Conservation (phyloP, 2,329 filamentous ascomycete genomes). For the Aspergillus unguis region DNA sequence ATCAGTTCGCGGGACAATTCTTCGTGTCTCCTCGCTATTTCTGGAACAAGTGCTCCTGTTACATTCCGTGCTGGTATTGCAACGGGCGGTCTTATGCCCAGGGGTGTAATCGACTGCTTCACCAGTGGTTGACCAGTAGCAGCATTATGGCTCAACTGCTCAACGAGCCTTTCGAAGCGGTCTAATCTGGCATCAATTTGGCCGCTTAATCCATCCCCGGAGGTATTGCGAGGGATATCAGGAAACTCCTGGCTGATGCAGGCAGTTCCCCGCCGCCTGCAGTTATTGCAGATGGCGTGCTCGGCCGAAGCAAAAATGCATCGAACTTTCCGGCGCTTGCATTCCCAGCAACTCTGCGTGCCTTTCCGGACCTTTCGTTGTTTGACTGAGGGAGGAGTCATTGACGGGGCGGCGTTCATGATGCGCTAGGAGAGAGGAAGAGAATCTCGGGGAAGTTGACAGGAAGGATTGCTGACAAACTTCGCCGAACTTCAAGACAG, state of each 20-base stretch:
- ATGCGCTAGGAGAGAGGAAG: background rate
- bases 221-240: slow-evolving; percentile 28
- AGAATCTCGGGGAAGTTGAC: background rate
- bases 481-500: background rate
- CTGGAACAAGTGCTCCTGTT: too few relatives aligned
- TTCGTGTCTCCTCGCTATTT: background rate
- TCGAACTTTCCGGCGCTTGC: slow-evolving; percentile 31
- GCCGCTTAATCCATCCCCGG: slow-evolving; percentile 10
- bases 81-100: background rate
- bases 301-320: slow-evolving; percentile 26
- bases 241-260: slow-evolving; percentile 51
- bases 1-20: background rate
- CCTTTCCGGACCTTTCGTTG: slow-evolving; percentile 34
- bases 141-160: background rate
- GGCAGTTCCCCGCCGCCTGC: slow-evolving; percentile 23
- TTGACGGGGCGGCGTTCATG: background rate
- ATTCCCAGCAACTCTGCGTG: slow-evolving; percentile 32
- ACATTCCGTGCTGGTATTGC: too few relatives aligned
- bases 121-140: background rate
- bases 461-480: background rate
- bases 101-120: background rate
- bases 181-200: slow-evolving; percentile 5
- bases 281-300: slow-evolving; percentile 25
- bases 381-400: background rate
- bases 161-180: slow-evolving; percentile 1